A percentile compares a stretch with the other conserved stretches of the same genome.
These are phyloP conservation scores for Cynara cardunculus DNA, from an alignment of 129 eudicot species.

Conservation along the genomic window DNA sequence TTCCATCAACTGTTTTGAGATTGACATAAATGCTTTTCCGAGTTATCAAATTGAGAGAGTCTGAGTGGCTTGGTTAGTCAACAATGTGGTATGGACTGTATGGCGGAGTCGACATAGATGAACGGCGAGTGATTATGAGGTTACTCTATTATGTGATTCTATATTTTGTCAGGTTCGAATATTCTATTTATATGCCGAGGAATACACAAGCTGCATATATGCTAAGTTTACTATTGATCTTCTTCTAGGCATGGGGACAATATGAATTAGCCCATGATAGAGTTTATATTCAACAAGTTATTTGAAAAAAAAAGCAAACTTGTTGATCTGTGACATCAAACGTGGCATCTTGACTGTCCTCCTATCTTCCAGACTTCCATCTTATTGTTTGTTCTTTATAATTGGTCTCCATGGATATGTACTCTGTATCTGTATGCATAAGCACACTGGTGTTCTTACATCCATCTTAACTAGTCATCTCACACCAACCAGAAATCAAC, in stretches of 20 bases:
- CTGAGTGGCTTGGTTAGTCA: background rate
- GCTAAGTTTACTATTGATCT: background rate
- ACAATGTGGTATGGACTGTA: background rate
- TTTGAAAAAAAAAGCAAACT: background rate
- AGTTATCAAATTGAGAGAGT: background rate
- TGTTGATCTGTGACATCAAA: background rate
- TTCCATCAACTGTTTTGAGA: background rate
- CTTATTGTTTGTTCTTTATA: background rate
- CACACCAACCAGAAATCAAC: background rate
- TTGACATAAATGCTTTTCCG: background rate
- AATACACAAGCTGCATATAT: background rate
- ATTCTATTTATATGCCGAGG: background rate
- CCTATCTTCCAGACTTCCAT: background rate
- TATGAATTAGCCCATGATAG: background rate
- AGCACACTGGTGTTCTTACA: background rate
- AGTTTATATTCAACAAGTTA: background rate
- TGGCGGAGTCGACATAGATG: too few species aligned
- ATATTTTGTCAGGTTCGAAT: background rate
- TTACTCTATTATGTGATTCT: background rate
- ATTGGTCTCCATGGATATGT: background rate
- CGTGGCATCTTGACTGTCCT: background rate
- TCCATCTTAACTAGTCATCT: background rate
- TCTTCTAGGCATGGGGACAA: background rate
- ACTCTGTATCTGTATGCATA: background rate
- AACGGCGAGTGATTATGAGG: background rate